Base-by-base conservation (phyloP, 495 filamentous ascomycete genomes). In the Corynascus novoguineensis region DNA sequence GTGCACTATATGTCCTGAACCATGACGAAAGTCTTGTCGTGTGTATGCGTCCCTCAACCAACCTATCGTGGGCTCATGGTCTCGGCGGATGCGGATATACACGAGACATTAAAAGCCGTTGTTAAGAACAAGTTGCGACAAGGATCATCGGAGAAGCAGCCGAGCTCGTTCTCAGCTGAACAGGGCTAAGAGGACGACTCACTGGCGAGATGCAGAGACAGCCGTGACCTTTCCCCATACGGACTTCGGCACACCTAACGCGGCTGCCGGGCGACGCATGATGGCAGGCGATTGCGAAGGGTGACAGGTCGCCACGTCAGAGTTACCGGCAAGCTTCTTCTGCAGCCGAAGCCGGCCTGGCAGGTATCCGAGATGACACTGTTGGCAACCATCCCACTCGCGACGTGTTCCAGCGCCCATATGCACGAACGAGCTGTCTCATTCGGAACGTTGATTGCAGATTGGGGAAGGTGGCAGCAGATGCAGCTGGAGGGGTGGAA, bases 301-400 rank as follows among this genome's bases (percentile, higher is more conserved):
- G 40, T 41, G 52, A 54, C 22, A 47, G 31, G 41, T 24, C 42
- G 53, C 53, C 53, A 55, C 53, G 42, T 55, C 53, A 55, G 41
- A 45, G 45, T 31, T 15, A 19, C 50, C 50, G 41, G 22, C 50
- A 40, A 22, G 32, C 28, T 17, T 1, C 15, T 34, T n/a, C 22
- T 40, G 49, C 49, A 51, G 32, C 35, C n/a, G 24, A 27, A 14
- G 12, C 9, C 24, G 15, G 37, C 9, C 19, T 24, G 31, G 37
- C 24, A 25, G 31, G 24, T 34, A 34, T 54, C 52, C 40, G 52
- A 54, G 40, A 54, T 41, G 19, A 17, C 14, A 15, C 27, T n/a
- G n/a, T 11, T 14, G 17, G 40, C 29, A 31, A 6, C 28, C 32
- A 31, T 34, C 35, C 9, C 42, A 41, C n/a, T 38, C 35, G 3